Evolutionary conservation across 148 eudicot species (phyloP), one percentile per base, ranked within the genome.

Genomic region (Chenopodium album): DNA sequence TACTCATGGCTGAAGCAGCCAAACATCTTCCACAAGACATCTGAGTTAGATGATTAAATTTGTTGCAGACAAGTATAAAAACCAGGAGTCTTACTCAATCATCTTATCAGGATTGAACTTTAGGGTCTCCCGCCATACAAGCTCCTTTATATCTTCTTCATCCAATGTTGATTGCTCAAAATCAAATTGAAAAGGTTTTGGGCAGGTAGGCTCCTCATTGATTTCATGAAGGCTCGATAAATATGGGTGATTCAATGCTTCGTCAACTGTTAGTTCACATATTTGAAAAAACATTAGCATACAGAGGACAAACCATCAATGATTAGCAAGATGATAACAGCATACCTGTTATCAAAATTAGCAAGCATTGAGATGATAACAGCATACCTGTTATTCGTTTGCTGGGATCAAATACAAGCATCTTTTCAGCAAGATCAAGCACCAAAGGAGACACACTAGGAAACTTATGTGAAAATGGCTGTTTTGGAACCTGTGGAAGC

Each of bases 401-500:
- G 29, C 92, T 88, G 12, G 99, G 99, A 88, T 96, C 98, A 85
- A 96, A 96, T 83, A 92, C 95, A 68, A 96, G 88, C 99, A 96
- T 96, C 81, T 81, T 92, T 86, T 91, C 95, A 29, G 94, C 99
- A 84, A 96, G 99, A 85, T 96, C 98, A 81, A 94, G 88, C 50
- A 95, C 99, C 63, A 87, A 28, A 31, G 98, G 91, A 74, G 98
- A 91, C 77, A 89, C 84, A 79, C 89, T 89, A 59, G 96, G 97
- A 75, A 92, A 96, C 82, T 87, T 92, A 70, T 87, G 78, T 37
- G 92, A 74, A 63, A 96, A 91, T 0, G 95, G 87, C 81, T 83
- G 88, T 79, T 91, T 96, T 75, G 92, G 95, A 73, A 91, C 84
- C 32, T 66, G 87, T 29, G 93, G 94, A 19, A 92, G 94, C 84